These are phyloP conservation scores for Durusdinium trenchii DNA, from an alignment of 73 alveolate species.

Conservation along the genomic window DNA sequence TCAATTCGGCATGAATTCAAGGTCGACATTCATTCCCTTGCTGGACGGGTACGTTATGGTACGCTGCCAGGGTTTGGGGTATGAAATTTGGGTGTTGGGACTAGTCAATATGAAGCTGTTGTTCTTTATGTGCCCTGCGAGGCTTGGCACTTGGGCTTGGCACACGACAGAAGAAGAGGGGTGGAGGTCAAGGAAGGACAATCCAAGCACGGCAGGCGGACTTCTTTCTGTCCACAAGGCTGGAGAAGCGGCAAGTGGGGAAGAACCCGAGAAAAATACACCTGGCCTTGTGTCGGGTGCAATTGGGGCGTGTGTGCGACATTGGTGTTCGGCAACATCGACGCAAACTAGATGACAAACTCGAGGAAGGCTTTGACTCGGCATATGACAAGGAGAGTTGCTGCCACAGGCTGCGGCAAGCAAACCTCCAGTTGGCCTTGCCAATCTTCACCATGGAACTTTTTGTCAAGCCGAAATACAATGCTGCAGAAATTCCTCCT, in stretches of 20 bases:
- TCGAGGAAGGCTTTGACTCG: neutral
- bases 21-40: too few species aligned
- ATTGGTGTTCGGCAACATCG: neutral
- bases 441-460: constrained; percentile 17
- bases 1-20: too few species aligned
- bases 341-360: neutral
- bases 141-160: constrained; percentile 36
- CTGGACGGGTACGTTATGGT: too few species aligned
- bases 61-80: too few species aligned
- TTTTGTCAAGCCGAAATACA: neutral
- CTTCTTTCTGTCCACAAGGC: constrained; percentile 9
- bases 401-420: neutral
- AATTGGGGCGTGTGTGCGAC: constrained; percentile 56
- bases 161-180: neutral
- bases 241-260: neutral
- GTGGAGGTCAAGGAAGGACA: neutral
- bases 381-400: constrained; percentile 4
- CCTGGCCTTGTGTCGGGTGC: constrained; percentile 84
- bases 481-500: neutral
- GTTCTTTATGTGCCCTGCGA: neutral
- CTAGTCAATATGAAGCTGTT: too few species aligned
- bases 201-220: constrained; percentile 21
- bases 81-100: too few species aligned
- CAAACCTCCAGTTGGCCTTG: neutral
- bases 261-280: neutral